phyloP scores from a whole-genome alignment of 192 early-diverging fungal genomes.

The Pilaira anomala region DNA sequence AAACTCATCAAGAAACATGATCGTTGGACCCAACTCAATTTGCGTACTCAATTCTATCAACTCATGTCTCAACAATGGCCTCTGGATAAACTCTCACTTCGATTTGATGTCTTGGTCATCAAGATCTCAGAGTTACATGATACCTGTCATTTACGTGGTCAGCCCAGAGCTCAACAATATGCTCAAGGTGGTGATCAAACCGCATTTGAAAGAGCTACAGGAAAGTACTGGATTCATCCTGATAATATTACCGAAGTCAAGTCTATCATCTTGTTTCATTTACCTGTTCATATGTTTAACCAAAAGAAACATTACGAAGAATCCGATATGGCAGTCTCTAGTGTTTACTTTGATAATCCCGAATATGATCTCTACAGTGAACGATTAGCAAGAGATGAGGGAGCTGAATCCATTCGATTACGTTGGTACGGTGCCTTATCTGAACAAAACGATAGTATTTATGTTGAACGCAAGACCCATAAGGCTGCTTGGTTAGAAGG shows the following conservation, averaged over 20 bases:
- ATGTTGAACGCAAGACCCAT: conserved; percentile 38
- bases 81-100: conserved; percentile 55
- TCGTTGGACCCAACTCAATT: conserved; percentile 67
- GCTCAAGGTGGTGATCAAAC: conserved; percentile 33
- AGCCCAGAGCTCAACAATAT: conserved; percentile 15
- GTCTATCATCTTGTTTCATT: conserved; percentile 81
- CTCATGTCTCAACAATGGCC: conserved; percentile 66
- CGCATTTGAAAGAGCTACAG: conserved; percentile 46
- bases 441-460: conserved; percentile 19
- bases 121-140: conserved; percentile 22
- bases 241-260: conserved; percentile 97
- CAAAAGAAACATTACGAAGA: conserved; percentile 73
- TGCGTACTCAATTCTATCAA: conserved; percentile 68
- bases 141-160: conserved; percentile 14
- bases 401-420: conserved; percentile 87
- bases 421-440: conserved; percentile 82
- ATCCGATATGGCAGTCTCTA: conserved; percentile 85
- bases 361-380: conserved; percentile 85
- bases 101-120: conserved; percentile 50
- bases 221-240: conserved; percentile 96
- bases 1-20: conserved; percentile 99
- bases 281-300: conserved; percentile 90
- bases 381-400: conserved; percentile 81
- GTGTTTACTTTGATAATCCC: conserved; percentile 95
- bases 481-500: conserved; percentile 40